Percentiles rank a stretch among this genome's conserved stretches.
These are phyloP conservation scores for Suillus variegatus DNA, from an alignment of 768 basidiomycete species.

Conservation along the genomic window DNA sequence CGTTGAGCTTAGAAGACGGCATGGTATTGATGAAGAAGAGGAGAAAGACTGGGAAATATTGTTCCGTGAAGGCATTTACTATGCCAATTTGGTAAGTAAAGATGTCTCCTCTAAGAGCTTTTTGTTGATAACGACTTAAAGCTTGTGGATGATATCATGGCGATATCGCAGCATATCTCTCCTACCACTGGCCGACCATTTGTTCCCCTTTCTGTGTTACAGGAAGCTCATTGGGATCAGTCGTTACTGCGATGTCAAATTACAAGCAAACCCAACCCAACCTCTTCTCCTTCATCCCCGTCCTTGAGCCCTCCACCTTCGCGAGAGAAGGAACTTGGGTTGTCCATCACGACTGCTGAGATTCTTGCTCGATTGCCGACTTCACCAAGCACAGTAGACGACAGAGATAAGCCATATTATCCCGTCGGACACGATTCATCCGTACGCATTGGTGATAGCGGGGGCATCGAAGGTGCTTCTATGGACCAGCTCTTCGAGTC, in stretches of 20 bases:
- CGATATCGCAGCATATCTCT: slow-evolving; percentile 74
- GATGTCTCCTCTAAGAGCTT: slow-evolving; percentile 4
- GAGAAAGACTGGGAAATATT: slow-evolving; percentile 70
- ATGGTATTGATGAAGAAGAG: slow-evolving; percentile 57
- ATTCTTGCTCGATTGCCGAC: slow-evolving; percentile 39
- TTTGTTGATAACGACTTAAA: slow-evolving; percentile 29
- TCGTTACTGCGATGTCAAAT: slow-evolving; percentile 66
- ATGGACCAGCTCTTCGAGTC: slow-evolving; percentile 73
- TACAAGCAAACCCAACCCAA: slow-evolving; percentile 36
- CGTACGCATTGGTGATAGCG: slow-evolving; percentile 71
- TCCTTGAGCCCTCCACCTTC: slow-evolving; percentile 35
- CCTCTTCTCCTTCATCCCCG: slow-evolving; percentile 27
- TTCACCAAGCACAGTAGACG: slow-evolving; percentile 15
- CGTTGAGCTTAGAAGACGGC: slow-evolving; percentile 68
- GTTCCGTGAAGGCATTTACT: slow-evolving; percentile 81
- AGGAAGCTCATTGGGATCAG: slow-evolving; percentile 80
- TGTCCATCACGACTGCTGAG: slow-evolving; percentile 56
- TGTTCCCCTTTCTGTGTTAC: slow-evolving; percentile 65
- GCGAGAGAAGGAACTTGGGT: slow-evolving; percentile 65
- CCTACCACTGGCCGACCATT: slow-evolving; percentile 68
- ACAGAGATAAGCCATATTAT: slow-evolving; percentile 49
- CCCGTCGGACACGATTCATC: slow-evolving; percentile 72
- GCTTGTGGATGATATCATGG: slow-evolving; percentile 78
- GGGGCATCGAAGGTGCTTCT: slow-evolving; percentile 49
- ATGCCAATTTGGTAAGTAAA: slow-evolving; percentile 82